Percentiles rank a stretch among this genome's conserved stretches.
These are phyloP conservation scores for Ophiocordyceps robertsii DNA, from an alignment of 2,329 filamentous ascomycete species.

Conservation along the genomic window DNA sequence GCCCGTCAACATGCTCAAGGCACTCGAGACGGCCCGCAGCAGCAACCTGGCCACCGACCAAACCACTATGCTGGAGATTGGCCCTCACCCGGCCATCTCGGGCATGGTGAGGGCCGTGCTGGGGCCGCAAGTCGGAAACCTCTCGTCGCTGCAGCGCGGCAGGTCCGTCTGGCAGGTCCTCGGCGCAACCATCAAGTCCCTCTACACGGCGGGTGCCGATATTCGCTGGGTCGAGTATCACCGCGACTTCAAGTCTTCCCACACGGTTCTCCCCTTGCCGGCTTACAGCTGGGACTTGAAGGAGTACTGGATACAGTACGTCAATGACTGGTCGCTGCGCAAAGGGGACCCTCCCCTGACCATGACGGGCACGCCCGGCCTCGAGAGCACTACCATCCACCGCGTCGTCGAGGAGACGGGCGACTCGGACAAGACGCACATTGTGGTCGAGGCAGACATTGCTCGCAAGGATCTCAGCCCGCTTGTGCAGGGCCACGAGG, in stretches of 20 bases:
- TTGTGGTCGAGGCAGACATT: conserved; percentile 54
- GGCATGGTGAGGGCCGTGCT: conserved; percentile 1
- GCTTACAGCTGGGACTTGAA: conserved; percentile 59
- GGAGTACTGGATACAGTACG: conserved; percentile 51
- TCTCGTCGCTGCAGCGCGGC: conserved; percentile 36
- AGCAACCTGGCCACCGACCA: not conserved
- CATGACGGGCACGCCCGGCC: conserved; percentile 25
- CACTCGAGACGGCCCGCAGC: not conserved
- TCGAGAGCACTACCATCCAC: conserved; percentile 21
- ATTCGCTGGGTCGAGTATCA: conserved; percentile 61
- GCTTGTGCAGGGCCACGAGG: conserved; percentile 50
- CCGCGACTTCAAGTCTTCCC: conserved; percentile 24
- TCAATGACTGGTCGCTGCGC: conserved; percentile 41
- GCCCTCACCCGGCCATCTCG: conserved; percentile 1
- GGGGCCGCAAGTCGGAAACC: not conserved
- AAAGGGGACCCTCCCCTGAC: conserved; percentile 26
- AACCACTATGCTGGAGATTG: not conserved
- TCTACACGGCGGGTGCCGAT: not conserved
- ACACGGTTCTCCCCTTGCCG: conserved; percentile 45
- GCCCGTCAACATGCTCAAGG: conserved; percentile 1
- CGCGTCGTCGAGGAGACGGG: conserved; percentile 3
- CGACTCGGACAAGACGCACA: conserved; percentile 20
- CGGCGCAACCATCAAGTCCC: not conserved
- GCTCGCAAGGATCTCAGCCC: conserved; percentile 46
- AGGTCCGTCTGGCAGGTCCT: conserved; percentile 21